Conservation (phyloP, 257 asterid species). For the Nicotiana undulata region DNA sequence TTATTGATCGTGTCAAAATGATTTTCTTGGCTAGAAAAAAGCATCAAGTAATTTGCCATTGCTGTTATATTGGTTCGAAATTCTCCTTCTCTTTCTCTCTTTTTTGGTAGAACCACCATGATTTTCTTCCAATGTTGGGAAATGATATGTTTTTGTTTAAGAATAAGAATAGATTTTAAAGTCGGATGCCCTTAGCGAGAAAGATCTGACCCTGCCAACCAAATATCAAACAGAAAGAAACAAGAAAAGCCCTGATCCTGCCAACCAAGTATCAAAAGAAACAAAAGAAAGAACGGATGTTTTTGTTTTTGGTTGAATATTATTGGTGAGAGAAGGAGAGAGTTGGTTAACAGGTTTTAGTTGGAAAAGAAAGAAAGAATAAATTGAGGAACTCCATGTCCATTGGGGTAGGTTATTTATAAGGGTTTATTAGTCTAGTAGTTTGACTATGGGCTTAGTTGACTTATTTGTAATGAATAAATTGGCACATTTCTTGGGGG, state of each 20-base stretch:
- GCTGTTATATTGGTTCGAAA: constrained; percentile 6
- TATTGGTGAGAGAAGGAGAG: too few relatives aligned
- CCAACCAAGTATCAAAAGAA: too few relatives aligned
- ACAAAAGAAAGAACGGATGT: too few relatives aligned
- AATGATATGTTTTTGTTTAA: neutral
- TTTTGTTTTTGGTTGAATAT: too few relatives aligned
- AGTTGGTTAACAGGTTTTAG: too few relatives aligned
- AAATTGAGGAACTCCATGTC: neutral
- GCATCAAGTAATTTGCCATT: constrained; percentile 37
- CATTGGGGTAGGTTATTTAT: neutral
- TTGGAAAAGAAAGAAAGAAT: too few relatives aligned
- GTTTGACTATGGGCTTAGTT: constrained; percentile 14
- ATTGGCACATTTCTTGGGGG: constrained; percentile 10
- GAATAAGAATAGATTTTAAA: too few relatives aligned
- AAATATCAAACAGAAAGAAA: too few relatives aligned
- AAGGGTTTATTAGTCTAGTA: neutral
- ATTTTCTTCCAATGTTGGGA: too few relatives aligned
- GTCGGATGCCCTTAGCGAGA: too few relatives aligned
- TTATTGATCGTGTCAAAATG: neutral
- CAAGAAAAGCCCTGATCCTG: too few relatives aligned
- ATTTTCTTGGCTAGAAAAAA: constrained; percentile 21
- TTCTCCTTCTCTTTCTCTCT: constrained; percentile 25
- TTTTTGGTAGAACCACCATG: constrained; percentile 11
- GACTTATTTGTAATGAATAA: constrained; percentile 8
- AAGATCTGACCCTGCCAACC: too few relatives aligned